phyloP scores from a whole-genome alignment of 1,284 basidiomycete genomes.

The Erythrobasidium hasegawianum region DNA sequence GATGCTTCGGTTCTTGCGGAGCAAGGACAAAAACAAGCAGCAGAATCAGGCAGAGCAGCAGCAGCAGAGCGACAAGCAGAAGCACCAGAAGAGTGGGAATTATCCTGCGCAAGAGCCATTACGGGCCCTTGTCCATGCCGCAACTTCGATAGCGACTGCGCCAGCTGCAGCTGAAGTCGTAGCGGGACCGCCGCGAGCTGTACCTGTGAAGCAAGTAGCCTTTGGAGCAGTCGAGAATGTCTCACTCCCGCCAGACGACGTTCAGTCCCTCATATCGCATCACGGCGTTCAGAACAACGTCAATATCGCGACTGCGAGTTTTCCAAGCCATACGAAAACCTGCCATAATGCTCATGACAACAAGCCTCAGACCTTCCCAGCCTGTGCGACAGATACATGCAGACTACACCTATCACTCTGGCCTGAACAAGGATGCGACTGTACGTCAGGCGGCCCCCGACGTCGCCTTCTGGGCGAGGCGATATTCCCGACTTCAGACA shows the following conservation, averaged over 20 bases:
- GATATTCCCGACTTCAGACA: slow-evolving; percentile 22
- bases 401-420: background rate
- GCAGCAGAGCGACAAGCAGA: background rate
- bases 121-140: background rate
- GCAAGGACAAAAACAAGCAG: no score
- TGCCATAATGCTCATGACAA: background rate
- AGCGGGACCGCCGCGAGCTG: background rate
- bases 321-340: slow-evolving; percentile 1
- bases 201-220: slow-evolving; percentile 21
- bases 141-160: background rate
- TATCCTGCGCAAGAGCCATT: background rate
- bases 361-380: slow-evolving; percentile 1
- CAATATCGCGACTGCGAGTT: background rate
- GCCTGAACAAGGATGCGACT: slow-evolving; percentile 17
- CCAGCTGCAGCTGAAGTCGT: background rate
- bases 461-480: slow-evolving; percentile 8
- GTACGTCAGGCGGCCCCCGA: slow-evolving; percentile 10
- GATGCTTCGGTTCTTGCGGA: no score
- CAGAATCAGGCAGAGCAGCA: no score
- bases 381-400: slow-evolving; percentile 14
- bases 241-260: background rate
- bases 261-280: background rate
- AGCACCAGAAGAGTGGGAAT: background rate
- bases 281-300: background rate
- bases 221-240: slow-evolving; percentile 4